A percentile compares a stretch with the other conserved stretches of the same genome.
phyloP scores from a whole-genome alignment of 306 rosid species.

The Cucurbita pepo region DNA sequence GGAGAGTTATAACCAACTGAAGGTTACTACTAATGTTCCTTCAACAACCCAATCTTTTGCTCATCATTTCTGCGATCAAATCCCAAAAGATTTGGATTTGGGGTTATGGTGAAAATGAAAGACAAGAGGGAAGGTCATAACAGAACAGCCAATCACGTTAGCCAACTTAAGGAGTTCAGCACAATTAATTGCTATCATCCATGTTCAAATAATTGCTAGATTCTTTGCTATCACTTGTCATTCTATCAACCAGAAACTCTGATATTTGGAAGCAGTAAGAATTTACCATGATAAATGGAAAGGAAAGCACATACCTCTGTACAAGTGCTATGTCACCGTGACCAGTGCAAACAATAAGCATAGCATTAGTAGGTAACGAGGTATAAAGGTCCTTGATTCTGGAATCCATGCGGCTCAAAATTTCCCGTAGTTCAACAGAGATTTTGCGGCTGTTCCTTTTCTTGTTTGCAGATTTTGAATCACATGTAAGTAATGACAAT shows the following conservation, averaged over 20 bases:
- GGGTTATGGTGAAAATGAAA: not conserved
- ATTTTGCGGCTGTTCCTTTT: conserved; percentile 30
- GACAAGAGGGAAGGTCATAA: not conserved
- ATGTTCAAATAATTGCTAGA: not conserved
- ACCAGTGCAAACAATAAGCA: conserved; percentile 87
- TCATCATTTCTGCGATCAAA: not conserved
- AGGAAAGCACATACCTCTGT: conserved; percentile 40
- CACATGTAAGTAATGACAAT: conserved; percentile 64
- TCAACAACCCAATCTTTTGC: not conserved
- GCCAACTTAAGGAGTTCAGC: not conserved
- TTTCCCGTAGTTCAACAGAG: conserved; percentile 49
- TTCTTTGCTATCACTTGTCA: not conserved
- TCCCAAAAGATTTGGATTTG: not conserved
- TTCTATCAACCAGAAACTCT: not conserved
- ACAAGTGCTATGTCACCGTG: conserved; percentile 87
- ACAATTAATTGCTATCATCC: not conserved
- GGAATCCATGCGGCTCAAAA: conserved; percentile 57
- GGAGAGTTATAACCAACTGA: no score
- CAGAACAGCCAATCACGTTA: not conserved
- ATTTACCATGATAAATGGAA: not conserved
- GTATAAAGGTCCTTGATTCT: conserved; percentile 37
- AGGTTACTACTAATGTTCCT: not conserved
- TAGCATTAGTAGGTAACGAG: conserved; percentile 58
- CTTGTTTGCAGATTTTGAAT: conserved; percentile 23
- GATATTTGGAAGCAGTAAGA: not conserved